A percentile compares a stretch with the other conserved stretches of the same genome.
Conservation (phyloP, 2,329 filamentous ascomycete species). For the Aspergillus glaucus region DNA sequence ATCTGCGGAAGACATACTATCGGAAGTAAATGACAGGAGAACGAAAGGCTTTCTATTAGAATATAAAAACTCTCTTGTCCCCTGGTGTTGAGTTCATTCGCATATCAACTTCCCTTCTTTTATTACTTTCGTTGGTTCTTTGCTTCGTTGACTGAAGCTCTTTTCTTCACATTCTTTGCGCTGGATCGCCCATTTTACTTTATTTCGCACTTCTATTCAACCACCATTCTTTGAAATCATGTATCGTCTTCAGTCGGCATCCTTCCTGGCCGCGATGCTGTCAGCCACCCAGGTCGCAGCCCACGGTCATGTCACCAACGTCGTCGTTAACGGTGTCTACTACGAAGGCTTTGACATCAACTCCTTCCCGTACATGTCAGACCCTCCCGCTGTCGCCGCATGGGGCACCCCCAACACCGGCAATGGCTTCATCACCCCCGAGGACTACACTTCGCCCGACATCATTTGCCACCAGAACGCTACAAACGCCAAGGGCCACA, state of each 20-base stretch:
- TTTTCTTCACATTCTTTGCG: background rate
- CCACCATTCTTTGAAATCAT: constrained; percentile 1
- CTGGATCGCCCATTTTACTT: background rate
- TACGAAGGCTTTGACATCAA: constrained; percentile 37
- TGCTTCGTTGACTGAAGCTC: background rate
- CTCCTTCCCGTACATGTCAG: constrained; percentile 22
- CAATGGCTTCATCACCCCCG: constrained; percentile 46
- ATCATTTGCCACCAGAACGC: constrained; percentile 57
- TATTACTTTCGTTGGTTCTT: background rate
- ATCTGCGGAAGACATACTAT: background rate
- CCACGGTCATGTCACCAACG: constrained; percentile 30
- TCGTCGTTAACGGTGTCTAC: constrained; percentile 30
- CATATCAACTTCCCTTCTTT: background rate
- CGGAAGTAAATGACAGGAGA: background rate
- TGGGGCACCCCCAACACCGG: constrained; percentile 50
- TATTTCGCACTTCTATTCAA: background rate
- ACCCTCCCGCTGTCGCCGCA: constrained; percentile 40
- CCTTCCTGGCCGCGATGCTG: constrained; percentile 23
- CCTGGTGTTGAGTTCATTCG: background rate
- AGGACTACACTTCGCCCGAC: constrained; percentile 36
- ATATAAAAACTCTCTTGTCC: background rate
- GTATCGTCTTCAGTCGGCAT: constrained; percentile 12
- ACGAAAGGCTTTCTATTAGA: background rate
- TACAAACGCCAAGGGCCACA: constrained; percentile 43
- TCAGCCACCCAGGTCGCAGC: constrained; percentile 24